phyloP scores from a whole-genome alignment of 2,329 filamentous ascomycete species.

The Pezicula rhizophila region DNA sequence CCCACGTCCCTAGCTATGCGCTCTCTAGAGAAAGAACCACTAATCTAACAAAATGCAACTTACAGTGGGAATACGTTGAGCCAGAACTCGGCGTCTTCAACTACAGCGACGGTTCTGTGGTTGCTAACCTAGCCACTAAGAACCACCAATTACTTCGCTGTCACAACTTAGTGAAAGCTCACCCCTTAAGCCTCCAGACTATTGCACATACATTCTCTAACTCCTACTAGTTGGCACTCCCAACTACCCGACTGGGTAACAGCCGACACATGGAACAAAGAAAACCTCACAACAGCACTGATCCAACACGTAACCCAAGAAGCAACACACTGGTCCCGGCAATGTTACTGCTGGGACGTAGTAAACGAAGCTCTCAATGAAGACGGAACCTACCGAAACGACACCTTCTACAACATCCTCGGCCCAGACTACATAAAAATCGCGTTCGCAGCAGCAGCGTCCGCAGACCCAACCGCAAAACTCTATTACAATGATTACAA shows the following conservation, averaged over 20 bases:
- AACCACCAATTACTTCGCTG: conserved; percentile 52
- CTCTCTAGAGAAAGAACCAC: background rate
- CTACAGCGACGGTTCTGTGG: conserved; percentile 49
- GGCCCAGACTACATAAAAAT: conserved; percentile 51
- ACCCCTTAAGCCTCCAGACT: no score
- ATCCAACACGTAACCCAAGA: conserved; percentile 55
- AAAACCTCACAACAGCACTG: conserved; percentile 47
- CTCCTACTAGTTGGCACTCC: no score
- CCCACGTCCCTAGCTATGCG: background rate
- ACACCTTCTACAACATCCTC: conserved; percentile 49
- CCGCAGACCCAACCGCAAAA: conserved; percentile 49
- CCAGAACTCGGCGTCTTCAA: conserved; percentile 49
- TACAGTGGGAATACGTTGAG: conserved; percentile 54
- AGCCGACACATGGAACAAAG: conserved; percentile 46
- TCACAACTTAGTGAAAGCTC: conserved; percentile 43
- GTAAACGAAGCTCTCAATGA: conserved; percentile 59
- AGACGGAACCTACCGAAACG: conserved; percentile 44
- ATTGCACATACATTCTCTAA: no score
- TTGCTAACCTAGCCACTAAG: conserved; percentile 40
- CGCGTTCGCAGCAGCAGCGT: conserved; percentile 50
- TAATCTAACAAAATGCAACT: background rate
- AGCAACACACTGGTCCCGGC: conserved; percentile 50
- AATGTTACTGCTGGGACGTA: conserved; percentile 60
- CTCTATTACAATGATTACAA: conserved; percentile 61
- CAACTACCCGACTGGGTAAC: no score